A percentile compares a stretch with the other conserved stretches of the same genome.
Conservation (phyloP, 148 eudicot genomes). For the Rhododendron ferrugineum region DNA sequence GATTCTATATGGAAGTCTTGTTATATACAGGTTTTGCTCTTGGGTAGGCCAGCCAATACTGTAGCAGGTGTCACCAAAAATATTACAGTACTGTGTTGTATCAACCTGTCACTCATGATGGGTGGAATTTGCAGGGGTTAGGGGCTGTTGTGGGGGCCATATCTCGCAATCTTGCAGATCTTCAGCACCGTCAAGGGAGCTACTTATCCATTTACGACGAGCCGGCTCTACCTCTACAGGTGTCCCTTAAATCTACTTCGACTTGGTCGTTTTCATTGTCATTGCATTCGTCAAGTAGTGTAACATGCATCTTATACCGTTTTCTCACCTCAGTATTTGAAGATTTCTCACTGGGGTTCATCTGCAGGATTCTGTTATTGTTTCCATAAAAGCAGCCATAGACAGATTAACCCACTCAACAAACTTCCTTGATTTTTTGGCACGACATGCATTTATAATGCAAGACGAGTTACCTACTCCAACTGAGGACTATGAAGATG, state of each 20-base stretch:
- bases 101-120: neutral
- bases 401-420: conserved; percentile 67
- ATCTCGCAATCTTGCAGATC: conserved; percentile 84
- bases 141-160: conserved; percentile 96
- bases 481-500: conserved; percentile 49
- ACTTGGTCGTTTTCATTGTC: neutral
- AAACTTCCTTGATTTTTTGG: conserved; percentile 63
- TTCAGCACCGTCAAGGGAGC: conserved; percentile 81
- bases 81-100: neutral
- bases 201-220: conserved; percentile 83
- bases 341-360: conserved; percentile 5
- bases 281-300: neutral
- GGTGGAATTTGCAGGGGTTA: conserved; percentile 52
- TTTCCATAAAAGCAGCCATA: conserved; percentile 56
- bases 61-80: neutral
- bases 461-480: conserved; percentile 63
- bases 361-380: conserved; percentile 75
- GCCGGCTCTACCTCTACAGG: conserved; percentile 70
- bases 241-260: conserved; percentile 10
- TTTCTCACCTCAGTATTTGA: neutral
- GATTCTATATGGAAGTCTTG: neutral
- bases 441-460: conserved; percentile 75
- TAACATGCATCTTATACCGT: neutral
- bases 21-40: neutral
- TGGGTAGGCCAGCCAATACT: neutral